Evolutionary conservation across 768 basidiomycete species (phyloP), one percentile per base, ranked within the genome.

Genomic region (Kwoniella shandongensis): DNA sequence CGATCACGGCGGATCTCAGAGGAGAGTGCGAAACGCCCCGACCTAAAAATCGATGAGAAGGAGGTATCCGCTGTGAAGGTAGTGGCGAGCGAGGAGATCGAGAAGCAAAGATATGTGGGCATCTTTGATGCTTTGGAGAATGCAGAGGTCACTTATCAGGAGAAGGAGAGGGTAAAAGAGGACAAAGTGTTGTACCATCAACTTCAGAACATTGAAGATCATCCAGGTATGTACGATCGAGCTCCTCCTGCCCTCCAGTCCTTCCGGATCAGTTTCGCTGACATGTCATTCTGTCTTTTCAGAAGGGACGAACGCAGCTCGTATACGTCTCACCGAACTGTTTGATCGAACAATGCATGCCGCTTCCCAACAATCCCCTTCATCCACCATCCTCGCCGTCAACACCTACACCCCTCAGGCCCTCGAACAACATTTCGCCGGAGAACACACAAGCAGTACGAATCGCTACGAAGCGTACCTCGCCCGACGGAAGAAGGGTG

Each of bases 131-230:
- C 25, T 8, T 17, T 46, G 20, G 45, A n/a, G 20, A 46, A 46
- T 15, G 11, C 45, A 4, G 26, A 20, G 15, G 45, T 17, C 8
- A 25, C 29, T 44, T n/a, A 25, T 42, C 38, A 44, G 15, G 27
- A 48, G 50, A 39, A 40, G 42, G 10, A n/a, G 20, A 47, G 32
- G 50, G 2, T 38, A 18, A 51, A 20, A 46, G 44, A 39, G 36
- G 62, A 69, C 51, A 68, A 70, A 42, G 44, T 52, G 42, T 50
- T 73, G 35, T 73, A 73, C 48, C 56, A 53, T 48, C 55, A 66
- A 44, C 45, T 73, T 40, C 72, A 73, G 52, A 73, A 73, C 45
- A 25, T 70, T 3, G 69, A 70, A 52, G 61, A 70, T 53, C 58
- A 69, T 54, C 63, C 61, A 40, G 69, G 72, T 73, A 23, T 45